A percentile compares a stretch with the other conserved stretches of the same genome.
phyloP scores from a whole-genome alignment of 2,329 filamentous ascomycete species.

The Neofusicoccum umdonicola region DNA sequence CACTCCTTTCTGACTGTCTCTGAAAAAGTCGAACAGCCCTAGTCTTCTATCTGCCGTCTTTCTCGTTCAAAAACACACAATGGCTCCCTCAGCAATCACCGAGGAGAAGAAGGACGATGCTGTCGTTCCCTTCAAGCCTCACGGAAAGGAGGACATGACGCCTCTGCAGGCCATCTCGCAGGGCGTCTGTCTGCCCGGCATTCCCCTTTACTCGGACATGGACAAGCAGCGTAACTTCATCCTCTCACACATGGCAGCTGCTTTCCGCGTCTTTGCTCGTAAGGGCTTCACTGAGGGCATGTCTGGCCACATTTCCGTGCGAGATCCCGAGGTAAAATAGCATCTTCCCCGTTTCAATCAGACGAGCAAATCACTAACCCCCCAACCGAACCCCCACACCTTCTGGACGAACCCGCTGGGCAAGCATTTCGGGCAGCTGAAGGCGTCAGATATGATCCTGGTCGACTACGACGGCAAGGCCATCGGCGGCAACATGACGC shows the following conservation, averaged over 20 bases:
- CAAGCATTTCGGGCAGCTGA: slow-evolving; percentile 63
- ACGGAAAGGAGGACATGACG: slow-evolving; percentile 19
- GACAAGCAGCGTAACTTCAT: slow-evolving; percentile 62
- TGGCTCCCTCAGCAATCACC: slow-evolving; percentile 14
- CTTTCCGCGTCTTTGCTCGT: slow-evolving; percentile 66
- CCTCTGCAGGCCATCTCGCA: slow-evolving; percentile 45
- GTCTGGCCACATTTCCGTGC: slow-evolving; percentile 65
- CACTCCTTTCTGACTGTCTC: background rate
- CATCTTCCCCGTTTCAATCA: background rate
- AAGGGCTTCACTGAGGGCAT: slow-evolving; percentile 68
- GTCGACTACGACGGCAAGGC: slow-evolving; percentile 63
- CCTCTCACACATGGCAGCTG: slow-evolving; percentile 62
- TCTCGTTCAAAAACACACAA: background rate
- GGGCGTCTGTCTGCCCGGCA: slow-evolving; percentile 49
- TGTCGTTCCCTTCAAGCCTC: background rate
- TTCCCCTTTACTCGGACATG: slow-evolving; percentile 55
- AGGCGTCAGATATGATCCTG: slow-evolving; percentile 65
- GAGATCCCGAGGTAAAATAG: slow-evolving; percentile 56
- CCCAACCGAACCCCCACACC: slow-evolving; percentile 43
- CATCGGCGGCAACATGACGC: slow-evolving; percentile 60
- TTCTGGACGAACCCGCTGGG: slow-evolving; percentile 71
- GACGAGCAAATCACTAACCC: background rate
- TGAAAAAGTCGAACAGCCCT: background rate
- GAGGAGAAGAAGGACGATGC: slow-evolving; percentile 5
- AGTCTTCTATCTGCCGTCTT: background rate